These are phyloP conservation scores for Fraxinus latifolia DNA, from an alignment of 305 asterid genomes.

Conservation along the genomic window DNA sequence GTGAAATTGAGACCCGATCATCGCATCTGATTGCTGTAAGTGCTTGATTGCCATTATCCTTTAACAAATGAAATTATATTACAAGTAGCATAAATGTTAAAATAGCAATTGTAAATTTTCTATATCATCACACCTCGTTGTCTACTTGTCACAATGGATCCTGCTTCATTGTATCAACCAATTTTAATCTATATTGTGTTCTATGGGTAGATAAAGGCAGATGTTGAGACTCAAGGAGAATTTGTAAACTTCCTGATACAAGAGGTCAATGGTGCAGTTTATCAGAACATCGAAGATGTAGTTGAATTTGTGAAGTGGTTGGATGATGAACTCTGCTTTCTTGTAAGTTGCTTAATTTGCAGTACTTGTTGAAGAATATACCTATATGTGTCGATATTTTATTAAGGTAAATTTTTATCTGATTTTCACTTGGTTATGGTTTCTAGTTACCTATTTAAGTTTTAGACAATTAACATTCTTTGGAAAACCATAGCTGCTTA, in stretches of 20 bases:
- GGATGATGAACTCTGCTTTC: conserved; percentile 91
- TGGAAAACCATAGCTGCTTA: neutral
- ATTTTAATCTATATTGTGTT: neutral
- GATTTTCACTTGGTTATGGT: neutral
- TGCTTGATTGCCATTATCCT: conserved; percentile 10
- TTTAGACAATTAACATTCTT: neutral
- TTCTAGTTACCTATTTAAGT: neutral
- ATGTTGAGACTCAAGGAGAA: conserved; percentile 96
- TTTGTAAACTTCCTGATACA: conserved; percentile 71
- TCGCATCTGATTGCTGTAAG: conserved; percentile 89
- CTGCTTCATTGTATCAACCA: neutral
- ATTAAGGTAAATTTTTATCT: neutral
- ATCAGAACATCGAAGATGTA: conserved; percentile 70
- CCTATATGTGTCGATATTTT: neutral
- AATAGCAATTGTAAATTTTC: neutral
- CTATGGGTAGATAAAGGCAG: conserved; percentile 67
- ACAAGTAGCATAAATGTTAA: neutral
- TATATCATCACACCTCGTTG: neutral
- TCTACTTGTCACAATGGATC: neutral
- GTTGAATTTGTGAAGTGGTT: conserved; percentile 93
- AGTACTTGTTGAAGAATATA: neutral
- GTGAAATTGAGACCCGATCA: conserved; percentile 88
- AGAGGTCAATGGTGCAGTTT: conserved; percentile 71
- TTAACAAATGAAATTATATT: neutral
- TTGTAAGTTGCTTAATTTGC: conserved; percentile 45